These are phyloP conservation scores for Pichia occidentalis DNA, from an alignment of 805 yeast species.

Conservation along the genomic window DNA sequence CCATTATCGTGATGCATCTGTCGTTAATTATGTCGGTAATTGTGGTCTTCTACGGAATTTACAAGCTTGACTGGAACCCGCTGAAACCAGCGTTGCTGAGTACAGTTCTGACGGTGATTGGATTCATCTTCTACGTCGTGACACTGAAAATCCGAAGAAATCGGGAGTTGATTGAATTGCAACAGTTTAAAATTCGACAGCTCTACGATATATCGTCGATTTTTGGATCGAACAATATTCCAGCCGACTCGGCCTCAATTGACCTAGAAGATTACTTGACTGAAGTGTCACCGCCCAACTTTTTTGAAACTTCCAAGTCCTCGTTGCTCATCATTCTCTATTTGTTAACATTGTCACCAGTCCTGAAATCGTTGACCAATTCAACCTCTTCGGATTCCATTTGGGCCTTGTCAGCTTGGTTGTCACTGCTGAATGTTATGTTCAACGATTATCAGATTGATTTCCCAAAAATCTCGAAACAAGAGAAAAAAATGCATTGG, in stretches of 20 bases:
- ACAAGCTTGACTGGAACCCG: slow-evolving; percentile 45
- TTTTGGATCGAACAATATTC: not conserved
- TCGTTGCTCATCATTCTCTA: slow-evolving; percentile 62
- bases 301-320: slow-evolving; percentile 46
- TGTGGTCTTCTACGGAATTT: slow-evolving; percentile 60
- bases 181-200: slow-evolving; percentile 25
- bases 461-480: slow-evolving; percentile 20
- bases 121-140: slow-evolving; percentile 30
- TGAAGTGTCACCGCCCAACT: slow-evolving; percentile 25
- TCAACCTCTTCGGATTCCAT: slow-evolving; percentile 91
- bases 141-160: slow-evolving; percentile 26
- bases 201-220: slow-evolving; percentile 11
- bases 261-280: slow-evolving; percentile 21
- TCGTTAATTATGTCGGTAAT: slow-evolving; percentile 58
- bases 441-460: slow-evolving; percentile 63
- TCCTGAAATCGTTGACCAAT: slow-evolving; percentile 76
- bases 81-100: slow-evolving; percentile 34
- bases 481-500: slow-evolving; percentile 9
- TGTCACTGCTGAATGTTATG: slow-evolving; percentile 60
- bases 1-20: slow-evolving; percentile 59
- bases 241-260: not conserved
- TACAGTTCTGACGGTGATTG: slow-evolving; percentile 31
- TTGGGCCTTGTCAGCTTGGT: slow-evolving; percentile 85
- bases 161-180: slow-evolving; percentile 26
- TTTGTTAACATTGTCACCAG: slow-evolving; percentile 78